These are phyloP conservation scores for Cytospora piceicola DNA, from an alignment of 2,329 filamentous ascomycete genomes.

Conservation along the genomic window DNA sequence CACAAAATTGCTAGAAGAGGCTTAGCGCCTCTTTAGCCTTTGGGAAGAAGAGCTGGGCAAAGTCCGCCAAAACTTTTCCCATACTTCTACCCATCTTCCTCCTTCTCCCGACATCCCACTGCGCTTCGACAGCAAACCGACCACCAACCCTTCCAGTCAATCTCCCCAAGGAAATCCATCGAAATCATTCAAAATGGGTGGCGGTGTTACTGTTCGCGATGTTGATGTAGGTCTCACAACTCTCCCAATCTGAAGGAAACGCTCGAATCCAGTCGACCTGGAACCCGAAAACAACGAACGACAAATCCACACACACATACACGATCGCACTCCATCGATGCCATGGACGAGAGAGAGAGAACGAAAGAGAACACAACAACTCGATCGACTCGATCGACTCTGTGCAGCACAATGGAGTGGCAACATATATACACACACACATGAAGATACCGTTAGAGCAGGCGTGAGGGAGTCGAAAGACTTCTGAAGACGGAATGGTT, in stretches of 20 bases:
- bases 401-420: constrained; percentile 29
- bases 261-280: constrained; percentile 31
- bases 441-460: constrained; percentile 52
- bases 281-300: not conserved
- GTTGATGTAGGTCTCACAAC: constrained; percentile 70
- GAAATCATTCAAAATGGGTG: constrained; percentile 64
- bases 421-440: constrained; percentile 36
- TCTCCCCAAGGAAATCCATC: constrained; percentile 38
- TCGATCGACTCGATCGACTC: constrained; percentile 11
- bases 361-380: too few species aligned
- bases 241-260: constrained; percentile 36
- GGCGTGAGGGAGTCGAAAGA: constrained; percentile 75
- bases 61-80: constrained; percentile 2
- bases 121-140: constrained; percentile 28
- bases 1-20: not conserved
- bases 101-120: constrained; percentile 33
- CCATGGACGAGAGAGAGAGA: constrained; percentile 11
- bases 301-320: not conserved
- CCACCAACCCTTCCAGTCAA: constrained; percentile 46
- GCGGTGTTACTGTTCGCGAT: constrained; percentile 82
- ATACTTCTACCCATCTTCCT: not conserved
- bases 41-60: not conserved
- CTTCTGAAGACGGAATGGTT: constrained; percentile 73
- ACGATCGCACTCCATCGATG: constrained; percentile 23
- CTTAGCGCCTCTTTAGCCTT: not conserved